Percentiles rank a stretch among this genome's conserved stretches.
These are phyloP conservation scores for Fragilaria crotonensis DNA, from an alignment of 108 stramenopile genomes.

Conservation along the genomic window DNA sequence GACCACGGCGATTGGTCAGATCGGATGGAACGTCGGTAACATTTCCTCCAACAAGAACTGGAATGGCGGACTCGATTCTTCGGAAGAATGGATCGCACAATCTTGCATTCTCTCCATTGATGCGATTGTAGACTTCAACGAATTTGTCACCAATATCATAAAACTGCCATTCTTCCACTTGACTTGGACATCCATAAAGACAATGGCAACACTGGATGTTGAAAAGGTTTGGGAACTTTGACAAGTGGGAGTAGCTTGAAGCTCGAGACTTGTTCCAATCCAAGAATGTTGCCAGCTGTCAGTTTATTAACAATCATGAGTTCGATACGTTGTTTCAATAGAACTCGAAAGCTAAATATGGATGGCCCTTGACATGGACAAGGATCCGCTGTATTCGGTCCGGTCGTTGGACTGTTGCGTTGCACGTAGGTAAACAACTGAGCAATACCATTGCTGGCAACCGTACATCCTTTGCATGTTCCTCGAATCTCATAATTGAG, in stretches of 20 bases:
- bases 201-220: background rate
- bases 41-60: background rate
- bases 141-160: background rate
- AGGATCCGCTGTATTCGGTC: background rate
- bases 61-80: background rate
- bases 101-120: background rate
- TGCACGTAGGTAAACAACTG: background rate
- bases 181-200: background rate
- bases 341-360: background rate
- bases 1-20: background rate
- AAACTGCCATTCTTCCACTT: background rate
- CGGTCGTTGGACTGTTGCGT: background rate
- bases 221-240: background rate
- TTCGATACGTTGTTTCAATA: background rate
- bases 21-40: background rate
- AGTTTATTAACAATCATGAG: background rate
- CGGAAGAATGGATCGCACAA: background rate
- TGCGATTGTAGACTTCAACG: background rate
- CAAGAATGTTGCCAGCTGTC: background rate
- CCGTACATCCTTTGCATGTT: background rate
- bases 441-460: background rate
- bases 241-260: background rate
- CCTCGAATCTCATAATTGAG: background rate
- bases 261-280: background rate
- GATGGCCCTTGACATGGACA: constrained; percentile 1